Conservation (phyloP, 148 eudicot genomes). For the Camellia lanceoleosa region DNA sequence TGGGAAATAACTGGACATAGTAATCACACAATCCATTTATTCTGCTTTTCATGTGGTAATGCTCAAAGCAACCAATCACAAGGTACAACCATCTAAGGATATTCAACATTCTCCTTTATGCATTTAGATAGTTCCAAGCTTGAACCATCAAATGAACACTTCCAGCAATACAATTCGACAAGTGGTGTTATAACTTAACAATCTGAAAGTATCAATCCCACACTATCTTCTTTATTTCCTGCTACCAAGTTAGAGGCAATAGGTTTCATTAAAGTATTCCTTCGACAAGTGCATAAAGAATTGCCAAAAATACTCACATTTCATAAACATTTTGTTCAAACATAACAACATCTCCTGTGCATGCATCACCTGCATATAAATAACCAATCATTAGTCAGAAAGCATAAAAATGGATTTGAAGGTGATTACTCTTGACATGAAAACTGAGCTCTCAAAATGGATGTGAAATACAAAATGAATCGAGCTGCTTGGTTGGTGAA, state of each 20-base stretch:
- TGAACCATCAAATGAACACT: neutral
- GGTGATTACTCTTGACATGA: neutral
- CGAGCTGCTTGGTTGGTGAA: neutral
- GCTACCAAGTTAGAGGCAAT: neutral
- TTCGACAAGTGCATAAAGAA: neutral
- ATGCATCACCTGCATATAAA: slow-evolving; percentile 73
- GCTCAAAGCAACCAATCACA: neutral
- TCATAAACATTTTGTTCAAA: slow-evolving; percentile 84
- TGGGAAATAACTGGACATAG: neutral
- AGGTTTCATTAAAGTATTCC: neutral
- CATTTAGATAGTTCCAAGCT: neutral
- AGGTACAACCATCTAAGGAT: neutral
- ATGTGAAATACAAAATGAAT: neutral
- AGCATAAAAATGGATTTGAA: neutral
- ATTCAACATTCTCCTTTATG: neutral
- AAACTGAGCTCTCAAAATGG: neutral
- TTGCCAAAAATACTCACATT: slow-evolving; percentile 40
- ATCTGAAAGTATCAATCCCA: neutral
- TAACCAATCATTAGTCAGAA: slow-evolving; percentile 15
- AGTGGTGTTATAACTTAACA: neutral
- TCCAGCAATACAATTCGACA: neutral
- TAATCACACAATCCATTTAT: neutral
- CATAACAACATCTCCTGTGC: slow-evolving; percentile 76
- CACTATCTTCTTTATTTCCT: neutral
- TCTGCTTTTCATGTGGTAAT: neutral